A percentile compares a stretch with the other conserved stretches of the same genome.
Evolutionary conservation across 169 alveolate genomes (phyloP).

Genomic region (Cryptosporidium meleagridis): DNA sequence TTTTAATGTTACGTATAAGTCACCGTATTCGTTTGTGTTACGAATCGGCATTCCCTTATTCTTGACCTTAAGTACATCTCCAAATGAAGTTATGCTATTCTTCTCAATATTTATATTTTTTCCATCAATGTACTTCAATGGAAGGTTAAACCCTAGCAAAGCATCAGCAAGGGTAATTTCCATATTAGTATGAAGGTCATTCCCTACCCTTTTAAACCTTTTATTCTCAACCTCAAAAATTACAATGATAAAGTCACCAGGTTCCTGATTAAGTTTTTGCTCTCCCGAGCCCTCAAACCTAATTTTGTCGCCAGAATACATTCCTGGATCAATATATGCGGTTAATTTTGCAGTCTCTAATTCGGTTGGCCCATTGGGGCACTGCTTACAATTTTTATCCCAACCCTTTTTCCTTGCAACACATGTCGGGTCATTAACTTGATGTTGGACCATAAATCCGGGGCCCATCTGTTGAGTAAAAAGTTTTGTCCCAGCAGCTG

Average conservation of each 20-base stretch:
- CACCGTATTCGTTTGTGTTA: constrained; percentile 81
- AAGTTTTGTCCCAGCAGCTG: constrained; percentile 82
- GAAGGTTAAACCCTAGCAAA: constrained; percentile 82
- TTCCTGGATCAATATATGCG: constrained; percentile 78
- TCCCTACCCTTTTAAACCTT: constrained; percentile 82
- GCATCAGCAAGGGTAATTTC: constrained; percentile 85
- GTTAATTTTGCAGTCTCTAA: constrained; percentile 74
- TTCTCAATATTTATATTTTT: constrained; percentile 78
- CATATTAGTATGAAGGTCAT: constrained; percentile 82
- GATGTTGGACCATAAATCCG: constrained; percentile 87
- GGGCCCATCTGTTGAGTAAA: constrained; percentile 87
- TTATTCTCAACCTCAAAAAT: constrained; percentile 80
- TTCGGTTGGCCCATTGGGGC: constrained; percentile 83
- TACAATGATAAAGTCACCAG: constrained; percentile 84
- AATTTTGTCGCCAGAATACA: constrained; percentile 82
- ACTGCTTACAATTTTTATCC: constrained; percentile 82
- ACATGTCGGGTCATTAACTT: constrained; percentile 85
- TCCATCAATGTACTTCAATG: constrained; percentile 83
- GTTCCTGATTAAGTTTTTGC: constrained; percentile 82
- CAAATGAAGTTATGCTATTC: constrained; percentile 83
- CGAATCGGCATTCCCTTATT: constrained; percentile 85
- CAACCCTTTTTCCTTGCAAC: constrained; percentile 86
- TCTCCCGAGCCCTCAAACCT: constrained; percentile 86
- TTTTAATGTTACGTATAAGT: constrained; percentile 80
- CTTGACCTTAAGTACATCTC: constrained; percentile 80